Base-by-base conservation (phyloP, 2,329 filamentous ascomycete genomes). In the Talaromyces albobiverticillius region DNA sequence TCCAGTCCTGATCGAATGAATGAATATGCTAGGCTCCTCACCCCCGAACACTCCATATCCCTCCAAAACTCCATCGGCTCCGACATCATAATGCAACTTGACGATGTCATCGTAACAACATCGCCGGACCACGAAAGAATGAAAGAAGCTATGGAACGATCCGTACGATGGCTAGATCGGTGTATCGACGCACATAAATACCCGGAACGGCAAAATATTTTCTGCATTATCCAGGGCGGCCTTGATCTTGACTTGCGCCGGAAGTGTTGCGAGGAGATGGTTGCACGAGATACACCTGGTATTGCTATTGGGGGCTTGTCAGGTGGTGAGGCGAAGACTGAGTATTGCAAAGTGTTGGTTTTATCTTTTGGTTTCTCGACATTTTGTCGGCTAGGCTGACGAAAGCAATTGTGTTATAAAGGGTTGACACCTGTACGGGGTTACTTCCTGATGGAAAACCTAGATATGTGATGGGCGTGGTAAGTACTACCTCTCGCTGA, bases 41-140 rank as follows among this genome's bases (percentile, higher is more conserved):
- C 94, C 0, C 94, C 94, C 0, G 95, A 99, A 71, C 93, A 97
- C 76, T 97, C 94, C 0, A 96, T 99, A 64, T 87, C 86, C 10
- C 81, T 99, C 3, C 94, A 99, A 70, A 97, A 99, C 73, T 93
- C 88, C 52, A 99, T 99, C 65, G 94, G 94, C 60, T 95, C 90
- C 59, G 94, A 99, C 73, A 97, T 99, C 63, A 96, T 97, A 61
- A 99, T 99, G 95, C 95, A 99, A 74, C 85, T 99, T 3, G 94
- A 99, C 77, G 95, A 99, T 71, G 95, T 99, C 13, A 88, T 99
- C 49, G 93, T 91, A 26, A 97, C 94, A 0, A 99, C 94, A 0
- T 96, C 91, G 0, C 93, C 93, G 0, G 94, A 99, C 71, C 79
- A 83, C 53, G 86, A 79, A 18, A 87, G 95, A 51, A 97, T 99